These are phyloP conservation scores for Bryum argenteum DNA, from an alignment of 225 moss, liverwort and hornwort genomes.

Conservation along the genomic window DNA sequence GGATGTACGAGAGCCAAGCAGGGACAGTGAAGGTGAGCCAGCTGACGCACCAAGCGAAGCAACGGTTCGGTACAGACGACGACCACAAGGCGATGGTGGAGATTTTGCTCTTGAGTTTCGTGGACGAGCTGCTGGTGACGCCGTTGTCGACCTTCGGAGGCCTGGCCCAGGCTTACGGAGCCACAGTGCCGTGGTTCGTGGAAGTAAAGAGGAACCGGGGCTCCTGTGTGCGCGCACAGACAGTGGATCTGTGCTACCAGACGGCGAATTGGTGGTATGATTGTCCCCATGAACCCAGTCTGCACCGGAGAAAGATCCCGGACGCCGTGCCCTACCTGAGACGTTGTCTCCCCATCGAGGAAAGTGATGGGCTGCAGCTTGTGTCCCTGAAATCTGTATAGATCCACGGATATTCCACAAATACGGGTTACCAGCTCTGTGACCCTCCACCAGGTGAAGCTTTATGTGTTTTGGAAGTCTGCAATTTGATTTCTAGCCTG, in stretches of 20 bases:
- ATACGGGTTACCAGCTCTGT: no score
- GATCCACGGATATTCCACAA: no score
- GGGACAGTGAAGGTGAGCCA: slow-evolving; percentile 40
- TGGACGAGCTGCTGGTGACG: slow-evolving; percentile 52
- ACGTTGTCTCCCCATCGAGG: slow-evolving; percentile 44
- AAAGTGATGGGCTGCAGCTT: slow-evolving; percentile 47
- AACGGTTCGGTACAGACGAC: slow-evolving; percentile 36
- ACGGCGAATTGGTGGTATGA: slow-evolving; percentile 27
- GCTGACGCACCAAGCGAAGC: slow-evolving; percentile 39
- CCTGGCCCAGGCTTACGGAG: slow-evolving; percentile 53
- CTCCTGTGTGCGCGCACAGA: slow-evolving; percentile 38
- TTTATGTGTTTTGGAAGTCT: no score
- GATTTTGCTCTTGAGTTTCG: slow-evolving; percentile 47
- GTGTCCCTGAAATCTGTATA: slow-evolving; percentile 15
- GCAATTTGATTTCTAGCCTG: no score
- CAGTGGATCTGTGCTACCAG: slow-evolving; percentile 49
- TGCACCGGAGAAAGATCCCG: slow-evolving; percentile 21
- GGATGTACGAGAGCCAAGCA: slow-evolving; percentile 30
- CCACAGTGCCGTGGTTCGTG: slow-evolving; percentile 43
- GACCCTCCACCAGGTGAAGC: no score
- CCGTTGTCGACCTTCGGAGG: slow-evolving; percentile 59
- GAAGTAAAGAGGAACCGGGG: slow-evolving; percentile 36
- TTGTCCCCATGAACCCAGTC: slow-evolving; percentile 37
- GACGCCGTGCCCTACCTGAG: slow-evolving; percentile 35
- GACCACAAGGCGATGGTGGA: slow-evolving; percentile 49